Percentiles rank a stretch among this genome's conserved stretches.
Conservation (phyloP, 2,329 filamentous ascomycete genomes). For the Monosporascus sp. region DNA sequence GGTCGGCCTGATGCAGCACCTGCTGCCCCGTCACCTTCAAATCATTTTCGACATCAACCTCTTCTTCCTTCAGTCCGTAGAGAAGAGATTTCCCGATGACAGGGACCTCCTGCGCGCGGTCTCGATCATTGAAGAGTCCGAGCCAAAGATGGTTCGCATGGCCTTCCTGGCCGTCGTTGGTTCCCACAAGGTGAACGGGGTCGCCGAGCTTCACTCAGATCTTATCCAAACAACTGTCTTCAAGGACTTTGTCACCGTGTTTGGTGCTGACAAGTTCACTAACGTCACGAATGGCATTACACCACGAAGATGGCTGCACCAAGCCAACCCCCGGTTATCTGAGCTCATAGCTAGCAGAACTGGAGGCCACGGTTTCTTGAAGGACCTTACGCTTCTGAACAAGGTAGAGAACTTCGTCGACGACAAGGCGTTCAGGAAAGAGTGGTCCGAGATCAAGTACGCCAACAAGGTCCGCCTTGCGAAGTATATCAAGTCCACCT, state of each 20-base stretch:
- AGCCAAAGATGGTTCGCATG: constrained; percentile 98
- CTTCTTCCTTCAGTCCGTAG: constrained; percentile 84
- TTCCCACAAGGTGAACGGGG: constrained; percentile 98
- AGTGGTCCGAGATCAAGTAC: constrained; percentile 95
- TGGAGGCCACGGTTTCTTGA: constrained; percentile 78
- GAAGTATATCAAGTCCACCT: constrained; percentile 80
- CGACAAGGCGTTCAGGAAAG: constrained; percentile 84
- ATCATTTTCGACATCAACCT: constrained; percentile 99
- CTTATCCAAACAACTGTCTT: constrained; percentile 99
- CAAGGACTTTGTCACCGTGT: constrained; percentile 95
- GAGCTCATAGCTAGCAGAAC: constrained; percentile 88
- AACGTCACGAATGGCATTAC: constrained; percentile 99
- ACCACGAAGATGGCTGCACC: constrained; percentile 91
- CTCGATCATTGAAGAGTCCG: constrained; percentile 96
- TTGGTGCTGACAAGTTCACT: constrained; percentile 94
- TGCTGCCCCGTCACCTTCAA: constrained; percentile 88
- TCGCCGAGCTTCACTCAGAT: constrained; percentile 95
- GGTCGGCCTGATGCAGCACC: constrained; percentile 83
- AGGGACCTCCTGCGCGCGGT: constrained; percentile 79
- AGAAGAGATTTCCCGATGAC: constrained; percentile 85
- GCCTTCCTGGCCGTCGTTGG: constrained; percentile 91
- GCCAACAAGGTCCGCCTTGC: constrained; percentile 92
- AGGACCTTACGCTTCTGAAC: constrained; percentile 81
- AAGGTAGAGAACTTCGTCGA: constrained; percentile 79
- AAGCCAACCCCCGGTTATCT: constrained; percentile 89